Evolutionary conservation across 2,329 filamentous ascomycete genomes (phyloP).

Genomic region (Corinectria fuckeliana): DNA sequence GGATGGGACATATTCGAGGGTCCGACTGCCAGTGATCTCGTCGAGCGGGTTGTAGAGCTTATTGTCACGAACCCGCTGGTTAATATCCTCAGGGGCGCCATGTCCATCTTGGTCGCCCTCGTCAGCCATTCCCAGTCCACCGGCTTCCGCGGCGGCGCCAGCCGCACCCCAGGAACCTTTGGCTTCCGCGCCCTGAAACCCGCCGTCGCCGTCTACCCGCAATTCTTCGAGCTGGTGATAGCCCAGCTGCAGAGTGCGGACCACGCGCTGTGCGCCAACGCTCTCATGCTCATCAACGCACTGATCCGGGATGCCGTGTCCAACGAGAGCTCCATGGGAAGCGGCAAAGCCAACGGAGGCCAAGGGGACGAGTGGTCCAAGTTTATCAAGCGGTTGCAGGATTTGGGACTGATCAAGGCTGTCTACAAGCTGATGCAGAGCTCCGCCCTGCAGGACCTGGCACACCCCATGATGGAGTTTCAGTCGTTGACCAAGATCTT

Average conservation of each 20-base stretch:
- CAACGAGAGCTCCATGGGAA: slow-evolving; percentile 63
- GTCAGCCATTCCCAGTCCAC: slow-evolving; percentile 81
- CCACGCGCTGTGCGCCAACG: slow-evolving; percentile 93
- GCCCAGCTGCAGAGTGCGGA: slow-evolving; percentile 91
- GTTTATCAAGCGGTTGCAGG: slow-evolving; percentile 92
- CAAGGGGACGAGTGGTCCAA: slow-evolving; percentile 83
- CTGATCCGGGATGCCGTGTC: slow-evolving; percentile 91
- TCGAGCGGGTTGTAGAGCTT: slow-evolving; percentile 82
- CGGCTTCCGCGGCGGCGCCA: slow-evolving; percentile 44
- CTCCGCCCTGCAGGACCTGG: slow-evolving; percentile 87
- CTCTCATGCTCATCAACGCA: slow-evolving; percentile 93
- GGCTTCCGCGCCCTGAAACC: slow-evolving; percentile 93
- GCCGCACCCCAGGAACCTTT: slow-evolving; percentile 65
- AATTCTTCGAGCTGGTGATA: slow-evolving; percentile 94
- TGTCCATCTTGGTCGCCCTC: slow-evolving; percentile 94
- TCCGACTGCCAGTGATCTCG: slow-evolving; percentile 67
- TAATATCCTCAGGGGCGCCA: slow-evolving; percentile 94
- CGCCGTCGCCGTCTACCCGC: slow-evolving; percentile 86
- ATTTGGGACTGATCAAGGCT: slow-evolving; percentile 89
- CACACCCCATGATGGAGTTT: slow-evolving; percentile 89
- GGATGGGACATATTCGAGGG: slow-evolving; percentile 89
- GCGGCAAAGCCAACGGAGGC: slow-evolving; percentile 37
- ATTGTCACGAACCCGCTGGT: slow-evolving; percentile 95
- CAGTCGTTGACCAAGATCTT: slow-evolving; percentile 90
- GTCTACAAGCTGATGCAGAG: slow-evolving; percentile 96